phyloP scores from a whole-genome alignment of 2,329 filamentous ascomycete genomes.

The Penicillium palitans region DNA sequence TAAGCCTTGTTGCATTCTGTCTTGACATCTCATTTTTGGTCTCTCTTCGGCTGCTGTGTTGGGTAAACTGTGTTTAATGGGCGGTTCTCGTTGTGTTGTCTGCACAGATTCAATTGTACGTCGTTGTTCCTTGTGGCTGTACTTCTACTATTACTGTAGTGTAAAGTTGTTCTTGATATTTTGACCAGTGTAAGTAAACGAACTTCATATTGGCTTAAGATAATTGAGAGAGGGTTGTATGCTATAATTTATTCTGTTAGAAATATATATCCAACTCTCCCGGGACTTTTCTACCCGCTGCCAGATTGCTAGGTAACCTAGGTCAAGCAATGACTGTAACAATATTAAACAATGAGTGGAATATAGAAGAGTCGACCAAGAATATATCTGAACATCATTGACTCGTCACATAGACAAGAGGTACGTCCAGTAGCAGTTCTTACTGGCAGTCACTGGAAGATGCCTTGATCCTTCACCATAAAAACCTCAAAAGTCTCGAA shows the following conservation, averaged over 20 bases:
- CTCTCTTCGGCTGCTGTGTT: not conserved
- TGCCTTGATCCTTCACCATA: not conserved
- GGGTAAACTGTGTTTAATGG: not conserved
- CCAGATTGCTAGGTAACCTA: not conserved
- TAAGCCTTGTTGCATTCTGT: slow-evolving; percentile 8
- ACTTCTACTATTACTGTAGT: not conserved
- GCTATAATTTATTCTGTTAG: not conserved
- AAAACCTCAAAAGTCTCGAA: not conserved
- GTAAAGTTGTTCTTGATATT: not conserved
- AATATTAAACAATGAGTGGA: not conserved
- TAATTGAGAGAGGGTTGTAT: not conserved
- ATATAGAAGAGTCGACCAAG: not conserved
- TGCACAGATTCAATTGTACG: not conserved
- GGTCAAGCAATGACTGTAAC: not conserved
- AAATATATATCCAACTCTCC: not conserved
- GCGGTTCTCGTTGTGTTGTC: not conserved
- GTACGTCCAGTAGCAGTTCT: too few species aligned
- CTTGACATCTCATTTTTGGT: not conserved
- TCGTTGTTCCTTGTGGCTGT: not conserved
- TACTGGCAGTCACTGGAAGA: too few species aligned
- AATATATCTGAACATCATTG: not conserved
- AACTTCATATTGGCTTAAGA: not conserved
- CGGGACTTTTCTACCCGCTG: not conserved
- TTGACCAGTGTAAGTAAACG: not conserved
- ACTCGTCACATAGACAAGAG: not conserved